Evolutionary conservation across 306 rosid species (phyloP).

Genomic region (Hippophae tibetana): DNA sequence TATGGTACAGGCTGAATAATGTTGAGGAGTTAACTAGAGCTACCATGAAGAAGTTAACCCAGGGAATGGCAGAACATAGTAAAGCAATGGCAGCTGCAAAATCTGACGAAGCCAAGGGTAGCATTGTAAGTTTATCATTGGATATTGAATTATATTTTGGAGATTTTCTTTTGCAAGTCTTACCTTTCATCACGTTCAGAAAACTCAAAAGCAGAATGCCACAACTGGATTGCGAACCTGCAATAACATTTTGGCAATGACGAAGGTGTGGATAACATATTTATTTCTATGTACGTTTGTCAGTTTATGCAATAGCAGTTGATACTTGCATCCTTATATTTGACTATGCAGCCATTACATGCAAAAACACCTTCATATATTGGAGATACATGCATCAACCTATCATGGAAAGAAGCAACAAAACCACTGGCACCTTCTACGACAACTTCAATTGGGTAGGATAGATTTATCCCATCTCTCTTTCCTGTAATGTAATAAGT

Average conservation of each 20-base stretch:
- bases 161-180: conserved; percentile 4
- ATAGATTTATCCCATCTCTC: conserved; percentile 7
- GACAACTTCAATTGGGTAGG: conserved; percentile 56
- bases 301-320: background rate
- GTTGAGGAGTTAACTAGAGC: conserved; percentile 87
- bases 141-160: conserved; percentile 9
- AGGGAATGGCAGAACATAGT: conserved; percentile 91
- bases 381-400: conserved; percentile 83
- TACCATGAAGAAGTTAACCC: conserved; percentile 89
- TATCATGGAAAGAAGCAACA: conserved; percentile 91
- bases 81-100: conserved; percentile 92
- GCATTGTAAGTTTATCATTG: conserved; percentile 50
- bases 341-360: conserved; percentile 38
- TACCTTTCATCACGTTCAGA: conserved; percentile 35
- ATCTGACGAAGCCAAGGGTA: conserved; percentile 82
- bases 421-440: conserved; percentile 40
- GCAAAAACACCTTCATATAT: conserved; percentile 74
- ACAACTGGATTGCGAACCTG: conserved; percentile 93
- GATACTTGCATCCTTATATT: conserved; percentile 1
- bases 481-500: background rate
- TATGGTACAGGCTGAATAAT: conserved; percentile 54
- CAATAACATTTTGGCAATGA: conserved; percentile 83
- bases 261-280: conserved; percentile 40
- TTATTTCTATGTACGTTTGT: background rate
- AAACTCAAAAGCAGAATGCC: conserved; percentile 84